These are phyloP conservation scores for Apiotrichum sp. DNA, from an alignment of 1,284 basidiomycete genomes.

Conservation along the genomic window DNA sequence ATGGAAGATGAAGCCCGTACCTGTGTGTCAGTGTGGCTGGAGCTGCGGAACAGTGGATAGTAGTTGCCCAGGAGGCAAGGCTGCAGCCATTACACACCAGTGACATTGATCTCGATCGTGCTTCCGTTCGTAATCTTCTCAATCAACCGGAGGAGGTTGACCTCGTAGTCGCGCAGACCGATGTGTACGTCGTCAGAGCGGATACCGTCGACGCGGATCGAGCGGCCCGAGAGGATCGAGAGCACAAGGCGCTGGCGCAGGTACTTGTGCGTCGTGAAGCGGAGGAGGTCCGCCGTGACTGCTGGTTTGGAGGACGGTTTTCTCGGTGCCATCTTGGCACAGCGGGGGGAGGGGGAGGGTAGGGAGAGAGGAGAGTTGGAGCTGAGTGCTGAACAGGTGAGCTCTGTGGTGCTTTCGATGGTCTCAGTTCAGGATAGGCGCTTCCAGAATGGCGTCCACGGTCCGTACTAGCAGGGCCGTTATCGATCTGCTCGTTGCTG, in stretches of 20 bases:
- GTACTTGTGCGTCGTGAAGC: constrained; percentile 70
- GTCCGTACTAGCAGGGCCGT: too few species aligned
- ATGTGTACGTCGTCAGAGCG: constrained; percentile 88
- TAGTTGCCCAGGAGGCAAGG: too few species aligned
- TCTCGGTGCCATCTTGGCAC: background rate
- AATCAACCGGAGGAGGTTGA: constrained; percentile 78
- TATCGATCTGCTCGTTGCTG: too few species aligned
- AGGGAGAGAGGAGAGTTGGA: too few species aligned
- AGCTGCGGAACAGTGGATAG: too few species aligned
- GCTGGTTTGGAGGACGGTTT: background rate
- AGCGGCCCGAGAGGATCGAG: constrained; percentile 78
- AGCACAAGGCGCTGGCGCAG: constrained; percentile 81
- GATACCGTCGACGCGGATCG: constrained; percentile 82
- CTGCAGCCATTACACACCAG: constrained; percentile 54
- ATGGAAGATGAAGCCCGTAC: constrained; percentile 82
- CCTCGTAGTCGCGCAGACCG: constrained; percentile 91
- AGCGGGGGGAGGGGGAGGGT: background rate
- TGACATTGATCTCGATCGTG: constrained; percentile 91
- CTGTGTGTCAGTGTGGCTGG: constrained; percentile 47
- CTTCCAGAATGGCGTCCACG: too few species aligned
- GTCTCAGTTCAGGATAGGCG: too few species aligned
- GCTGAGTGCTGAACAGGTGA: too few species aligned
- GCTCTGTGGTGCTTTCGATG: too few species aligned
- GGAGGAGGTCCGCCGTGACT: constrained; percentile 41
- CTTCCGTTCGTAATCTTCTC: constrained; percentile 95